Evolutionary conservation across 2,329 filamentous ascomycete species (phyloP).

Genomic region (Metarhizium humberi): DNA sequence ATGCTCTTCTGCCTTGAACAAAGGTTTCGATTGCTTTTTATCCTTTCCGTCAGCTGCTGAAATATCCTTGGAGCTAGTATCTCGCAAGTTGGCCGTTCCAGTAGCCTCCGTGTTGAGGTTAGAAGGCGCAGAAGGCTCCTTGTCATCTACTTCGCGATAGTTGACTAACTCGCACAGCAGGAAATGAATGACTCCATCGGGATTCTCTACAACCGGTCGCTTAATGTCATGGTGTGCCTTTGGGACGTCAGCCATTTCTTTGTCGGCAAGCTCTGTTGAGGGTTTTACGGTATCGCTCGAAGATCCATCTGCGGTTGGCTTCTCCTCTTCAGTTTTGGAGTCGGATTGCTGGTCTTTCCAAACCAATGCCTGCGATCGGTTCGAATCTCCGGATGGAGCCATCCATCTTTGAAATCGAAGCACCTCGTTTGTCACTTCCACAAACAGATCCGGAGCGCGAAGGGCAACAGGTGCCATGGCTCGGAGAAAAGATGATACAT

Average conservation of each 20-base stretch:
- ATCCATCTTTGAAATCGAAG: slow-evolving; percentile 61
- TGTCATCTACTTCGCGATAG: slow-evolving; percentile 88
- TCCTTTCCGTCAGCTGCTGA: slow-evolving; percentile 34
- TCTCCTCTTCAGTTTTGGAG: slow-evolving; percentile 9
- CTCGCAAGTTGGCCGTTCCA: slow-evolving; percentile 15
- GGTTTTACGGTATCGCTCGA: slow-evolving; percentile 41
- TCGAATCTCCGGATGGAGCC: slow-evolving; percentile 23
- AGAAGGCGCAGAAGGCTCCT: slow-evolving; percentile 43
- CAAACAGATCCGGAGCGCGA: slow-evolving; percentile 75
- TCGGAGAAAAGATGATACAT: slow-evolving; percentile 65
- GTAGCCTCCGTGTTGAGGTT: slow-evolving; percentile 28
- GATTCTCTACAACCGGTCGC: slow-evolving; percentile 78
- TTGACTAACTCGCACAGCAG: slow-evolving; percentile 84
- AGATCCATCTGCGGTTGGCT: slow-evolving; percentile 7
- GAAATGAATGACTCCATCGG: slow-evolving; percentile 92
- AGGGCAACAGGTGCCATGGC: slow-evolving; percentile 71
- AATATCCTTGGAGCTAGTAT: slow-evolving; percentile 22
- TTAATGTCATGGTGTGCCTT: slow-evolving; percentile 63
- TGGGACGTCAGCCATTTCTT: slow-evolving; percentile 52
- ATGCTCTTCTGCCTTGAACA: slow-evolving; percentile 87
- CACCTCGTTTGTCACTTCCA: slow-evolving; percentile 79
- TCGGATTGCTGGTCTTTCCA: slow-evolving; percentile 25
- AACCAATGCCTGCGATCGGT: slow-evolving; percentile 25
- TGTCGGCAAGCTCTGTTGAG: slow-evolving; percentile 50
- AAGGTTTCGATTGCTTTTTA: slow-evolving; percentile 58